Conservation (phyloP, 768 basidiomycete species). For the Serpula lacrymans region DNA sequence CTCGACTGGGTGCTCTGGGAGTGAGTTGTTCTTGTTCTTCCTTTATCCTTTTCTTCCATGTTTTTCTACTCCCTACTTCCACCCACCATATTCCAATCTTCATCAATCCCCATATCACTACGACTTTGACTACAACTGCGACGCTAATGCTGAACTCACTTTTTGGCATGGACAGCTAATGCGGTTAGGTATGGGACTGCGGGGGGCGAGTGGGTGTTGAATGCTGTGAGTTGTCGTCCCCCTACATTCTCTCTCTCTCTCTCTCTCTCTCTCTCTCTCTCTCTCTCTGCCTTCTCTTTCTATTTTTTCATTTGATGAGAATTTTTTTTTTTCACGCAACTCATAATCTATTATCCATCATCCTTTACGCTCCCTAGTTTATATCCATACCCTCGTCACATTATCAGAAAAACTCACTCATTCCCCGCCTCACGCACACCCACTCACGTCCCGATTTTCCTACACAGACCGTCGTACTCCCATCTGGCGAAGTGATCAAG, state of each 20-base stretch:
- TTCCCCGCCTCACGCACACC: slow-evolving; percentile 33
- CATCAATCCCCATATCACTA: too few species aligned
- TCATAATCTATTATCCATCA: too few species aligned
- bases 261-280: too few species aligned
- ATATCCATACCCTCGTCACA: too few species aligned
- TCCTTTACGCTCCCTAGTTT: too few species aligned
- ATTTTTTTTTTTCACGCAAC: too few species aligned
- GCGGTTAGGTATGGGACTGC: slow-evolving; percentile 81
- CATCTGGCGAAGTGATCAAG: slow-evolving; percentile 78
- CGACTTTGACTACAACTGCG: not conserved
- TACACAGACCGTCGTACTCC: slow-evolving; percentile 83
- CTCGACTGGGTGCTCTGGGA: slow-evolving; percentile 77
- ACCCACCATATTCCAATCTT: too few species aligned
- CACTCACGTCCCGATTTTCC: slow-evolving; percentile 2
- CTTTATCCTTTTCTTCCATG: too few species aligned
- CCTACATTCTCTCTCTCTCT: not conserved
- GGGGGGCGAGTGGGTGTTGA: slow-evolving; percentile 79
- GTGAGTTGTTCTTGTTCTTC: slow-evolving; percentile 36
- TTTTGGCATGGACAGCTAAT: slow-evolving; percentile 43
- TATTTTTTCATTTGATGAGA: slow-evolving; percentile 3
- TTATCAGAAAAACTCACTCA: too few species aligned
- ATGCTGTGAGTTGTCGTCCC: slow-evolving; percentile 53
- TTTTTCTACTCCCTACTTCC: too few species aligned
- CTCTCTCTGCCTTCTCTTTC: too few species aligned
- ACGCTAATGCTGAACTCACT: not conserved